These are phyloP conservation scores for Yamadazyma sp. DNA, from an alignment of 1,139 yeast species.

Conservation along the genomic window DNA sequence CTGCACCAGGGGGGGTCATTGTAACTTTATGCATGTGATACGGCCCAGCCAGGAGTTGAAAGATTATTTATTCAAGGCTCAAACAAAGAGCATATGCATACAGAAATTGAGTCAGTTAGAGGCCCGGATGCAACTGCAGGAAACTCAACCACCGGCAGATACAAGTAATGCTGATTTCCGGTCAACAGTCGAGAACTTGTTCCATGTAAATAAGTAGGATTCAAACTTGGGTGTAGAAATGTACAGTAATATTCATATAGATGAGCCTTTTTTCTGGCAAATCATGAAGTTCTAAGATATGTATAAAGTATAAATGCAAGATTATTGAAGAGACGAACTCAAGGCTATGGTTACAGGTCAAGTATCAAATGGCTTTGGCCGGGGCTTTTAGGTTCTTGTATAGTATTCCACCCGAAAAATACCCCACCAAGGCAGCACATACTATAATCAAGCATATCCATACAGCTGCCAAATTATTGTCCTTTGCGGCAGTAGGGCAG, in stretches of 20 bases:
- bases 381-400: conserved; percentile 29
- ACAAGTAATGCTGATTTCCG: conserved; percentile 9
- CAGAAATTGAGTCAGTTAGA: conserved; percentile 7
- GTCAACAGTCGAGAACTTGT: conserved; percentile 15
- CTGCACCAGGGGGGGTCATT: conserved; percentile 77
- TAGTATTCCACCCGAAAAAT: conserved; percentile 54
- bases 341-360: background rate
- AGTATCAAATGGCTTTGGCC: background rate
- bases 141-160: background rate
- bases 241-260: background rate
- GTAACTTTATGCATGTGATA: conserved; percentile 84
- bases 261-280: background rate
- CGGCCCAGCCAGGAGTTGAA: conserved; percentile 50
- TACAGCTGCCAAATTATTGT: conserved; percentile 54
- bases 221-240: too few species aligned
- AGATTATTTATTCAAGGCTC: conserved; percentile 37
- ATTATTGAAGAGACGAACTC: too few species aligned
- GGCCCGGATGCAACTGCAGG: background rate
- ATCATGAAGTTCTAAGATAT: too few species aligned
- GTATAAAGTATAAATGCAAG: too few species aligned
- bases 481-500: conserved; percentile 74
- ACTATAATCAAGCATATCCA: conserved; percentile 60
- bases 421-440: conserved; percentile 54
- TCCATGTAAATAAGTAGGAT: conserved; percentile 6
- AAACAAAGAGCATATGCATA: conserved; percentile 29